A percentile compares a stretch with the other conserved stretches of the same genome.
Evolutionary conservation across 345 rosid genomes (phyloP).

Genomic region (Passiflora organensis): DNA sequence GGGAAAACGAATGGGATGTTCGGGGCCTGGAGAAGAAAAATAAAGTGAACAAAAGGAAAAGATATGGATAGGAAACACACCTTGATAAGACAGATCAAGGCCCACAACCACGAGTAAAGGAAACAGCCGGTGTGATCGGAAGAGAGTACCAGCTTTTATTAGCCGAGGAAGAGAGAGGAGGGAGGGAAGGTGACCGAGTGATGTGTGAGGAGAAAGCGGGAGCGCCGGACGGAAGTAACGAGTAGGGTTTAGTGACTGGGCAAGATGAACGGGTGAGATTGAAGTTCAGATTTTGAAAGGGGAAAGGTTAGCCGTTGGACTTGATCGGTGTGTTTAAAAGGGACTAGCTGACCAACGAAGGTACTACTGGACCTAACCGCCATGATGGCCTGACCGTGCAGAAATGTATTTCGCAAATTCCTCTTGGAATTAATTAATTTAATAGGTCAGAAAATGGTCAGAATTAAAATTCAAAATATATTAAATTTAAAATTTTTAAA

Average conservation of each 20-base stretch:
- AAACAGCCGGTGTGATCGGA: neutral
- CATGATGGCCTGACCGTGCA: neutral
- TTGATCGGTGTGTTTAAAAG: constrained; percentile 17
- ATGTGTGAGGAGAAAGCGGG: neutral
- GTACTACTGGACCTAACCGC: too few relatives aligned
- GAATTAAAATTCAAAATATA: too few relatives aligned
- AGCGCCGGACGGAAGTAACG: neutral
- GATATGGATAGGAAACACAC: neutral
- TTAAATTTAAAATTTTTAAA: too few relatives aligned
- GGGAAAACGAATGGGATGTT: neutral
- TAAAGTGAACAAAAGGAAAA: neutral
- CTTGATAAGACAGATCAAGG: constrained; percentile 10
- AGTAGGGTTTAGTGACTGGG: neutral
- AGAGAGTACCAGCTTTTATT: constrained; percentile 12
- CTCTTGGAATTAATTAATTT: too few relatives aligned
- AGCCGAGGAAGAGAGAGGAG: neutral
- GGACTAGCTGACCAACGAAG: neutral
- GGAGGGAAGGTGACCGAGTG: neutral
- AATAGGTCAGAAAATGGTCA: too few relatives aligned
- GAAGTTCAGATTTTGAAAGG: neutral
- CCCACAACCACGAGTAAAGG: constrained; percentile 5
- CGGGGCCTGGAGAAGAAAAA: neutral
- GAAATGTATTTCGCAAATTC: too few relatives aligned
- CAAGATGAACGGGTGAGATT: constrained; percentile 14
- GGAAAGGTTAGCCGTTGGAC: constrained; percentile 14